Evolutionary conservation across 2,329 filamentous ascomycete genomes (phyloP).

Genomic region (Cladosporium austrohemisphaericum): DNA sequence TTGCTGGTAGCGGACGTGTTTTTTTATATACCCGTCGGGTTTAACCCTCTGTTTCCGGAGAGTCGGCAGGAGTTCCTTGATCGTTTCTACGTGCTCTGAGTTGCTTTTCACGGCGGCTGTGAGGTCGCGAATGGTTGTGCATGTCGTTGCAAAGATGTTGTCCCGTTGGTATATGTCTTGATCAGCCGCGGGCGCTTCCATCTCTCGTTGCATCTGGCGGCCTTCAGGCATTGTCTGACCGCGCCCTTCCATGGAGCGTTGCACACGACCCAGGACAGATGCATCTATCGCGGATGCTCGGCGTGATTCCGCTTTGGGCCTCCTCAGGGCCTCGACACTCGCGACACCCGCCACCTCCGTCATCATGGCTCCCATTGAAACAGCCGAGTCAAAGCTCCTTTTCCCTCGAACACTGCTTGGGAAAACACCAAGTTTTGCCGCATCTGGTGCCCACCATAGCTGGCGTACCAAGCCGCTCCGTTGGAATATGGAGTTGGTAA

Average conservation of each 20-base stretch:
- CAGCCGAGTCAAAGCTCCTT: conserved; percentile 55
- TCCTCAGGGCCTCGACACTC: background rate
- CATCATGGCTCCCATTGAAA: conserved; percentile 59
- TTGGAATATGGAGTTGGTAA: conserved; percentile 53
- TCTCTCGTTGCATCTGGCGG: background rate
- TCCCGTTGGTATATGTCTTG: background rate
- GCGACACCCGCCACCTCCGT: conserved; percentile 35
- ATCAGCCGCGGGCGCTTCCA: background rate
- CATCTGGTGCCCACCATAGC: conserved; percentile 66
- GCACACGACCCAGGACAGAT: conserved; percentile 6
- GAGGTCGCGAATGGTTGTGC: conserved; percentile 8
- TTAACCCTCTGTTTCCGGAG: no score
- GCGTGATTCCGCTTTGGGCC: background rate
- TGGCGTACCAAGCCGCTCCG: conserved; percentile 75
- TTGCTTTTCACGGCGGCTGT: conserved; percentile 3
- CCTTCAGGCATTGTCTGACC: conserved; percentile 12
- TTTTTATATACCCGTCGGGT: no score
- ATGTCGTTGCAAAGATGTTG: background rate
- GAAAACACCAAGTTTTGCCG: conserved; percentile 57
- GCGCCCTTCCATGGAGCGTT: conserved; percentile 9
- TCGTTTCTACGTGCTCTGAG: background rate
- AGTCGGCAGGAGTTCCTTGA: background rate
- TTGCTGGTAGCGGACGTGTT: conserved; percentile 5
- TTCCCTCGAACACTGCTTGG: conserved; percentile 56
- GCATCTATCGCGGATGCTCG: background rate